These are phyloP conservation scores for Exophiala alcalophila DNA, from an alignment of 2,329 filamentous ascomycete species.

Conservation along the genomic window DNA sequence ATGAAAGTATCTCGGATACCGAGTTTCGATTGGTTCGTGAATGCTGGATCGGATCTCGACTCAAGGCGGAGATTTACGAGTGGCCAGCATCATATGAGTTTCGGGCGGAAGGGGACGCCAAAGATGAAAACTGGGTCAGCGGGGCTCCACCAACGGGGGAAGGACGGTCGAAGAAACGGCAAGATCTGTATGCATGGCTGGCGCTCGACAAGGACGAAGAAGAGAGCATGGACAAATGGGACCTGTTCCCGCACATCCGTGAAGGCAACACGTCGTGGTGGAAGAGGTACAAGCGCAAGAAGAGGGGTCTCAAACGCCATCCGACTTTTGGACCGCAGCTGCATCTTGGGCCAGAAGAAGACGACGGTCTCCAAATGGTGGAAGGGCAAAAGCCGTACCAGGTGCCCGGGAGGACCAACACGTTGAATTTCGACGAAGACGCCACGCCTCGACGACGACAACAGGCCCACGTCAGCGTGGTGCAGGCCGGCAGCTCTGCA, in stretches of 20 bases:
- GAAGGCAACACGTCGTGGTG: conserved; percentile 14
- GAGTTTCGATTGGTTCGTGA: conserved; percentile 7
- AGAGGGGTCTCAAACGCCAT: conserved; percentile 9
- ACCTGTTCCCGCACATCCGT: conserved; percentile 24
- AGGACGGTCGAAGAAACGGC: conserved; percentile 18
- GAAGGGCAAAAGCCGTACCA: neutral
- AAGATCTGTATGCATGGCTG: conserved; percentile 27
- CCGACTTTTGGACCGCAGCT: conserved; percentile 16
- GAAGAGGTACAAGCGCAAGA: conserved; percentile 21
- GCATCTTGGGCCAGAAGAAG: too few relatives aligned
- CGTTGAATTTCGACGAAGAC: neutral
- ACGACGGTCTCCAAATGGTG: too few relatives aligned
- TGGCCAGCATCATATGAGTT: conserved; percentile 24
- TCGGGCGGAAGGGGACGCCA: neutral
- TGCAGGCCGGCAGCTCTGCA: conserved; percentile 6
- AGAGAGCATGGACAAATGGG: conserved; percentile 27
- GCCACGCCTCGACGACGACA: neutral
- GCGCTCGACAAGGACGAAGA: conserved; percentile 18
- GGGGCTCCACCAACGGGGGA: neutral
- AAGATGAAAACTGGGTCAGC: conserved; percentile 2
- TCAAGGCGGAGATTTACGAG: conserved; percentile 23
- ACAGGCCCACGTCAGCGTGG: neutral
- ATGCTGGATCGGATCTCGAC: conserved; percentile 23
- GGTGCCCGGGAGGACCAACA: neutral
- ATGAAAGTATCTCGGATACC: conserved; percentile 1